phyloP scores from a whole-genome alignment of 1,284 basidiomycete genomes.

The Fistulina hepatica region DNA sequence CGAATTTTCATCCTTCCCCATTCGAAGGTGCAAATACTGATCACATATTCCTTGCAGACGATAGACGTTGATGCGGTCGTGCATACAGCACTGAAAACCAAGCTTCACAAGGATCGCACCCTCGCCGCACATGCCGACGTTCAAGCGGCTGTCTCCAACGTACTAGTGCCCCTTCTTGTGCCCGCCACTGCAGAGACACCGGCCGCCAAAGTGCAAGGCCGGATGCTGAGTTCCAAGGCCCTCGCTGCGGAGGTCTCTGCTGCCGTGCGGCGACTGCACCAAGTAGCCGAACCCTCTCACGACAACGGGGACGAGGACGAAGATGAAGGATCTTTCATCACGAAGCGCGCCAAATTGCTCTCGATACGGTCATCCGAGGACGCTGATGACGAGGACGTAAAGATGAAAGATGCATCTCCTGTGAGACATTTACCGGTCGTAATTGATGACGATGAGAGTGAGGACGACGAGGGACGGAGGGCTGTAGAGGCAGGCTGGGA shows the following conservation, averaged over 20 bases:
- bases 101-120: conserved; percentile 62
- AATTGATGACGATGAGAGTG: neutral
- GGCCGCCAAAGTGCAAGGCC: conserved; percentile 55
- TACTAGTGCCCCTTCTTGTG: conserved; percentile 27
- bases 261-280: conserved; percentile 41
- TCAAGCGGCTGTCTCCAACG: conserved; percentile 32
- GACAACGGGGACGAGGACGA: neutral
- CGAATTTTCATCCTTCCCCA: conserved; percentile 11
- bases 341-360: too few relatives aligned
- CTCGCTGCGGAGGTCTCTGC: conserved; percentile 51
- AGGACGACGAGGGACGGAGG: too few relatives aligned
- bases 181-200: conserved; percentile 32
- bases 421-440: neutral
- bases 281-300: conserved; percentile 31
- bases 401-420: neutral
- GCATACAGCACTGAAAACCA: conserved; percentile 52
- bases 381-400: neutral
- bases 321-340: too few relatives aligned
- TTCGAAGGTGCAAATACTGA: conserved; percentile 8
- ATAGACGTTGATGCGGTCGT: conserved; percentile 51
- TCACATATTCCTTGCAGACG: conserved; percentile 30
- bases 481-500: neutral
- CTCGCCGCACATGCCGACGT: conserved; percentile 38
- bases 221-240: conserved; percentile 67
- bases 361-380: too few relatives aligned